Evolutionary conservation across 1,139 yeast genomes (phyloP).

Genomic region (Sugiyamaella japonica): DNA sequence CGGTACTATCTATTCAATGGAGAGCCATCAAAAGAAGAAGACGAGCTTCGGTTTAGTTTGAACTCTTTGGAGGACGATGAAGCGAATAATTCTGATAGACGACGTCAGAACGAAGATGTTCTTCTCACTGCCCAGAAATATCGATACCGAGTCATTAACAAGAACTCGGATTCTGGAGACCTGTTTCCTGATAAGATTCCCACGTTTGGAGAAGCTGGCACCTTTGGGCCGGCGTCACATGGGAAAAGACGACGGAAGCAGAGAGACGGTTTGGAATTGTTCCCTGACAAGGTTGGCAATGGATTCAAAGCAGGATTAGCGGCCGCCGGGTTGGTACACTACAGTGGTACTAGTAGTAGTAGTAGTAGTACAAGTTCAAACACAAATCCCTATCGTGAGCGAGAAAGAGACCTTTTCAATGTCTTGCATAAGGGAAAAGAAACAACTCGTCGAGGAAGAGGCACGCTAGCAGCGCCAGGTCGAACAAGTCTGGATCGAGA

Average conservation of each 20-base stretch:
- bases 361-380: neutral
- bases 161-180: conserved; percentile 4
- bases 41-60: conserved; percentile 4
- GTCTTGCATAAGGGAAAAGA: neutral
- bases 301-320: conserved; percentile 10
- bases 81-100: neutral
- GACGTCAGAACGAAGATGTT: neutral
- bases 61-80: neutral
- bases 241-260: neutral
- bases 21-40: conserved; percentile 50
- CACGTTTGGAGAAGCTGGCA: neutral
- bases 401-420: conserved; percentile 5
- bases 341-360: neutral
- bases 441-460: neutral
- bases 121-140: conserved; percentile 1
- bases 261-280: conserved; percentile 7
- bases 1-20: conserved; percentile 72
- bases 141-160: neutral
- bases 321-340: neutral
- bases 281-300: conserved; percentile 14
- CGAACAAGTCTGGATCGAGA: conserved; percentile 5
- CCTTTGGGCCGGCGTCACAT: neutral
- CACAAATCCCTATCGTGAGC: neutral
- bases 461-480: neutral
- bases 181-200: conserved; percentile 11